Conservation (phyloP, 768 basidiomycete species). For the Suillus sp. region DNA sequence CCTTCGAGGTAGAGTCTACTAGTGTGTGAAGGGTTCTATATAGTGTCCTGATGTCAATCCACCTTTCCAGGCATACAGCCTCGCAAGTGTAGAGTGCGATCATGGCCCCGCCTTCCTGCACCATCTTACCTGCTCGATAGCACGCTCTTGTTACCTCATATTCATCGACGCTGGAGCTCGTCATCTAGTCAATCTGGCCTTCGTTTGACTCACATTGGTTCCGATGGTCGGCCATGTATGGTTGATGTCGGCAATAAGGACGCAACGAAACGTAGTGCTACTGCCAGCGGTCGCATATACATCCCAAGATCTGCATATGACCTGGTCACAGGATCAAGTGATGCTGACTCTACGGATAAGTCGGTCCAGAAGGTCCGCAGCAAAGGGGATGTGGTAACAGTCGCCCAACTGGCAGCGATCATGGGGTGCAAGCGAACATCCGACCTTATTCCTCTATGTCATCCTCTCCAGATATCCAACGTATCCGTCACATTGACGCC, state of each 20-base stretch:
- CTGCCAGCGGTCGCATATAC: conserved; percentile 71
- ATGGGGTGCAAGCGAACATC: conserved; percentile 87
- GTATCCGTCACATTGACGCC: conserved; percentile 64
- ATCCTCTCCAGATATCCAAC: conserved; percentile 75
- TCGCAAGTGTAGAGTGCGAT: conserved; percentile 8
- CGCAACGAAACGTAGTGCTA: conserved; percentile 66
- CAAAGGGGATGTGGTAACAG: conserved; percentile 73
- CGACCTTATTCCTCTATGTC: conserved; percentile 85
- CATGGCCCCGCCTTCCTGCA: conserved; percentile 9
- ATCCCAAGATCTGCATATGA: conserved; percentile 67
- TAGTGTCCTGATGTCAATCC: conserved; percentile 1
- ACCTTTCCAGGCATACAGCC: conserved; percentile 15
- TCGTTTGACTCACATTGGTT: conserved; percentile 73
- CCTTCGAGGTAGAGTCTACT: conserved; percentile 19
- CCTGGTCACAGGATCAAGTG: conserved; percentile 47
- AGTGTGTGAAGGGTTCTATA: neutral
- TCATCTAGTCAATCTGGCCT: conserved; percentile 13
- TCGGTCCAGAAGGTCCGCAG: conserved; percentile 51
- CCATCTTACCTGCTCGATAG: neutral
- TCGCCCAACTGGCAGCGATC: conserved; percentile 84
- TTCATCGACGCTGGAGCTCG: conserved; percentile 28
- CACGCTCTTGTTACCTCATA: conserved; percentile 1
- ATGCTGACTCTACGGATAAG: conserved; percentile 16
- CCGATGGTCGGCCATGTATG: conserved; percentile 73
- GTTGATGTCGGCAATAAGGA: conserved; percentile 75